A percentile compares a stretch with the other conserved stretches of the same genome.
These are phyloP conservation scores for Epicoccum sorghinum DNA, from an alignment of 2,329 filamentous ascomycete genomes.

Conservation along the genomic window DNA sequence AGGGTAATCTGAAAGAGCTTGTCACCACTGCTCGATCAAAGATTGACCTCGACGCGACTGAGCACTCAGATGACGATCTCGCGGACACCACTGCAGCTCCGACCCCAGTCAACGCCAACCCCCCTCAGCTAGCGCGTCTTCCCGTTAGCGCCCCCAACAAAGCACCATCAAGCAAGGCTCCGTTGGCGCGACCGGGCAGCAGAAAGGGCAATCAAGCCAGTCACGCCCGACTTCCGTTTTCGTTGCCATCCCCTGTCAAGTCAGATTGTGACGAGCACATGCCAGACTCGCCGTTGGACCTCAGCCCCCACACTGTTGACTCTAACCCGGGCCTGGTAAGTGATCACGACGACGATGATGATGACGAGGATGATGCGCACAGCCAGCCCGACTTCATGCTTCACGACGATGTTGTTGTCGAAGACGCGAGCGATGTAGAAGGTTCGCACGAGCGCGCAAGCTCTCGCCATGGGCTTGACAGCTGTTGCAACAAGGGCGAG, in stretches of 20 bases:
- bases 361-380: constrained; percentile 47
- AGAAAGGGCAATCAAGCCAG: constrained; percentile 38
- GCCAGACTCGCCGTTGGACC: constrained; percentile 46
- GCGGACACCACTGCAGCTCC: constrained; percentile 36
- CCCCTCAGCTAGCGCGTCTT: constrained; percentile 42
- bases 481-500: constrained; percentile 45
- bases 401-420: constrained; percentile 46
- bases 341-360: constrained; percentile 58
- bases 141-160: constrained; percentile 34
- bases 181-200: constrained; percentile 40
- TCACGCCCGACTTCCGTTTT: constrained; percentile 40
- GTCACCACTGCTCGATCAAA: constrained; percentile 45
- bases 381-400: constrained; percentile 45
- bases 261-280: constrained; percentile 36
- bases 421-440: constrained; percentile 49
- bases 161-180: constrained; percentile 35
- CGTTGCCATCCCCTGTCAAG: constrained; percentile 37
- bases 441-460: constrained; percentile 41
- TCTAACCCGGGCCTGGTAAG: constrained; percentile 58
- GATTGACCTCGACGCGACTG: constrained; percentile 45
- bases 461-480: constrained; percentile 39
- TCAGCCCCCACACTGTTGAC: constrained; percentile 56
- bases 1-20: constrained; percentile 47
- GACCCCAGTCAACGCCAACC: constrained; percentile 35
- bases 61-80: constrained; percentile 45